Percentiles rank a stretch among this genome's conserved stretches.
Conservation (phyloP, 192 early-diverging fungal species). For the Backusella circina region DNA sequence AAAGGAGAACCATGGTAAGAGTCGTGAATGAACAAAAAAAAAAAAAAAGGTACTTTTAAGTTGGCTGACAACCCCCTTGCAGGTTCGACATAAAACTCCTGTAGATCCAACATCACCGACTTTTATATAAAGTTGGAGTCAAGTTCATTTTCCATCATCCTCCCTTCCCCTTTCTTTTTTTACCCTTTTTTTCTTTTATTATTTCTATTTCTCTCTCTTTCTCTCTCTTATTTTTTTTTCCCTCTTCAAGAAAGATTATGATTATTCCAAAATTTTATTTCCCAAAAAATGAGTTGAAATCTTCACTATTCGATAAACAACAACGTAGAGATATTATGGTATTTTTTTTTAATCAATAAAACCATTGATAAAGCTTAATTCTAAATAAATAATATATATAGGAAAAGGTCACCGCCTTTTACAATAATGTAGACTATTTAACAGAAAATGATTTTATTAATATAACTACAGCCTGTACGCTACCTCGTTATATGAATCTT, state of each 20-base stretch:
- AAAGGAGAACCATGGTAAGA: background rate
- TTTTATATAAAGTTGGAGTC: background rate
- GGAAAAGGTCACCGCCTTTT: background rate
- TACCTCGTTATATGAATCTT: conserved; percentile 70
- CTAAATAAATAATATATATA: background rate
- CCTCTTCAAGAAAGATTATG: background rate
- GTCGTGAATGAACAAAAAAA: background rate
- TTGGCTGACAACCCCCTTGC: background rate
- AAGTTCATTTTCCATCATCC: background rate
- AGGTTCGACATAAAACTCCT: conserved; percentile 1
- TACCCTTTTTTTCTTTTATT: background rate
- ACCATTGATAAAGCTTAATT: background rate
- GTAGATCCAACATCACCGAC: background rate
- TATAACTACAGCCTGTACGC: conserved; percentile 41
- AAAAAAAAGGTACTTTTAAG: background rate
- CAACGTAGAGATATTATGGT: background rate
- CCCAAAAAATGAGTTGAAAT: background rate
- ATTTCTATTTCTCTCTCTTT: background rate
- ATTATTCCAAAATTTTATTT: conserved; percentile 3
- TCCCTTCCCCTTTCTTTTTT: background rate
- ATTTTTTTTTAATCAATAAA: background rate
- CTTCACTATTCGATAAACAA: background rate
- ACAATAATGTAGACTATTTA: conserved; percentile 6
- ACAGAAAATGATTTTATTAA: conserved; percentile 18
- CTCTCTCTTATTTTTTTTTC: background rate